Conservation (phyloP, 805 yeast species). For the Yarrowia divulgata region DNA sequence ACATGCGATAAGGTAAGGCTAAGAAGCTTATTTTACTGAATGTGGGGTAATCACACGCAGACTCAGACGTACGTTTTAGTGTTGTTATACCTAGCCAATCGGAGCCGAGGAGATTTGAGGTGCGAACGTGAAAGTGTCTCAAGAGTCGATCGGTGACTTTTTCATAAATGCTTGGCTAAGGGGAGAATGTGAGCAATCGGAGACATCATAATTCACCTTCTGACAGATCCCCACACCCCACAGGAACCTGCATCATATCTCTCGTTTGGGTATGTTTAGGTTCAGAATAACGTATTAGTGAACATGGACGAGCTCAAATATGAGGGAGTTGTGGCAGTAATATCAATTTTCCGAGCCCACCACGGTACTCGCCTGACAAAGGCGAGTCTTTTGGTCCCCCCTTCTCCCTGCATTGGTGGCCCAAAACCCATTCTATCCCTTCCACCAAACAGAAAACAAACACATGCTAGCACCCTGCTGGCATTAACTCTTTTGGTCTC, state of each 20-base stretch:
- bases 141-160: no score
- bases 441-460: background rate
- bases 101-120: no score
- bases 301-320: background rate
- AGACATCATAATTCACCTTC: background rate
- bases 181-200: no score
- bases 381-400: background rate
- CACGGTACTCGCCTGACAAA: no score
- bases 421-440: background rate
- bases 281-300: conserved; percentile 11
- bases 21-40: no score
- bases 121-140: no score
- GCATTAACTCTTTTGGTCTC: background rate
- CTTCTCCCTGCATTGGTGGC: background rate
- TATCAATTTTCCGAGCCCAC: no score
- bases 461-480: conserved; percentile 2
- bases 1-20: no score
- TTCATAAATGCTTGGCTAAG: no score
- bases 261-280: conserved; percentile 3
- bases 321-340: background rate
- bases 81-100: no score
- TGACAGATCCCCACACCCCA: background rate
- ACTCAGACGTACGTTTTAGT: no score
- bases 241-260: conserved; percentile 16
- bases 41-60: no score